These are phyloP conservation scores for Talaromyces sp. DNA, from an alignment of 2,329 filamentous ascomycete genomes.

Conservation along the genomic window DNA sequence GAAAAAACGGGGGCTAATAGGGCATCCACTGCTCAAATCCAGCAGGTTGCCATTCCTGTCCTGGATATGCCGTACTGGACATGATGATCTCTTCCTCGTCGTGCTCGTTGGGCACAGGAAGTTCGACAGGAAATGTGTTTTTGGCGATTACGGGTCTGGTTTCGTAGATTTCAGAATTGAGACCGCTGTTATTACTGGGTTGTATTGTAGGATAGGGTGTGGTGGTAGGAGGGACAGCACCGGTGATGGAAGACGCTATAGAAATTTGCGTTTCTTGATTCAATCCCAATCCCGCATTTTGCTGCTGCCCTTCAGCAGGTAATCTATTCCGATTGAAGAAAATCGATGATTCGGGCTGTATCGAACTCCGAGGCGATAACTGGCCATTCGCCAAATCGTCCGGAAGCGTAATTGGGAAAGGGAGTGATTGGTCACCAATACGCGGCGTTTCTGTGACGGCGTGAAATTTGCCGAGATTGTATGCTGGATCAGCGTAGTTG, in stretches of 20 bases:
- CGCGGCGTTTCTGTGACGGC: conserved; percentile 31
- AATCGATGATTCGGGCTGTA: conserved; percentile 12
- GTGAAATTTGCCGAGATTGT: conserved; percentile 34
- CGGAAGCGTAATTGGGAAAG: conserved; percentile 36
- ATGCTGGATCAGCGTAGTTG: conserved; percentile 26
- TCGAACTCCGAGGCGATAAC: conserved; percentile 15
- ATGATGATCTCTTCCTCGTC: conserved; percentile 47
- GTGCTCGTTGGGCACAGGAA: conserved; percentile 35
- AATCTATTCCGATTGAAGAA: conserved; percentile 20
- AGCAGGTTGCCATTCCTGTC: conserved; percentile 46
- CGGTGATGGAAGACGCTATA: background rate
- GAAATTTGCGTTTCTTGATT: background rate
- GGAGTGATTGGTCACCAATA: conserved; percentile 35
- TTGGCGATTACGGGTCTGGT: conserved; percentile 25
- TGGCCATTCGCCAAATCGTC: conserved; percentile 23
- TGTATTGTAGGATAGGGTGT: background rate
- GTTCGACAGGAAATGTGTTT: conserved; percentile 30
- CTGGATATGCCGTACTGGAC: conserved; percentile 49
- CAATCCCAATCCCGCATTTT: conserved; percentile 10
- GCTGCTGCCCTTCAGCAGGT: background rate
- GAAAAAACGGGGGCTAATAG: conserved; percentile 15
- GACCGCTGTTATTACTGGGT: background rate
- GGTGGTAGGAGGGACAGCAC: background rate
- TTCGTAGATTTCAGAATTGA: conserved; percentile 18
- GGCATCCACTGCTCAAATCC: conserved; percentile 20